Evolutionary conservation across 495 filamentous ascomycete genomes (phyloP).

Genomic region (Neurospora sp.): DNA sequence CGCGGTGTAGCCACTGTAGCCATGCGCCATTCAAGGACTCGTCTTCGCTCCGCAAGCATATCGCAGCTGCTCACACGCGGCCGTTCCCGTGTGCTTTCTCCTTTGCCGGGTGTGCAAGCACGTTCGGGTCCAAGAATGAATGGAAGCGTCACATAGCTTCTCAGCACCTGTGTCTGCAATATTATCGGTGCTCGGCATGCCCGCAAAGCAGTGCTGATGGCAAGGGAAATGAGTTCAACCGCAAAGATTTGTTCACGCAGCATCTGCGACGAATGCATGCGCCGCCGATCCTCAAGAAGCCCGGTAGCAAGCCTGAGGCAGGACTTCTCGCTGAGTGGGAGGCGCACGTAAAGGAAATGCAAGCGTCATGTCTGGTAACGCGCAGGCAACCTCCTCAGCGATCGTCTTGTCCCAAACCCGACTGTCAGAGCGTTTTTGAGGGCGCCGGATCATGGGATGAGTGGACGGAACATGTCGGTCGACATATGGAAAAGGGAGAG

Average conservation of each 20-base stretch:
- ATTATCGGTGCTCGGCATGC: conserved; percentile 73
- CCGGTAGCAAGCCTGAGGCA: conserved; percentile 39
- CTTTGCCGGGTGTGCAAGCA: conserved; percentile 73
- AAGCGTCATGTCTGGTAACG: conserved; percentile 57
- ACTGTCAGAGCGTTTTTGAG: conserved; percentile 58
- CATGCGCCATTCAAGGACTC: conserved; percentile 50
- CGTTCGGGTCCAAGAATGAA: conserved; percentile 90
- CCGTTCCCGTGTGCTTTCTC: conserved; percentile 80
- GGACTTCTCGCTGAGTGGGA: conserved; percentile 47
- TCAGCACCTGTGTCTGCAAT: conserved; percentile 76
- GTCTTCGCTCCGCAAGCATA: conserved; percentile 48
- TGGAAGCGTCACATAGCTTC: conserved; percentile 85
- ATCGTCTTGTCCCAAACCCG: conserved; percentile 57
- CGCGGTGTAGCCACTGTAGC: conserved; percentile 42
- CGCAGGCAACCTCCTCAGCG: conserved; percentile 56
- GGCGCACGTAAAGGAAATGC: conserved; percentile 47
- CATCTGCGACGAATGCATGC: conserved; percentile 91
- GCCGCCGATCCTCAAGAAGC: conserved; percentile 40
- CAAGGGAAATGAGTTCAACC: conserved; percentile 60
- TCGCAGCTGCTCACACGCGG: conserved; percentile 51
- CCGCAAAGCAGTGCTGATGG: conserved; percentile 50
- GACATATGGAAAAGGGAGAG: conserved; percentile 68
- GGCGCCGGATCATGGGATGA: conserved; percentile 73
- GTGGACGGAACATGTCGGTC: conserved; percentile 86
- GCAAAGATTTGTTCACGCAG: conserved; percentile 92